Evolutionary conservation across 345 rosid genomes (phyloP), one percentile per base, ranked within the genome.

Genomic region (Citrus inodora): DNA sequence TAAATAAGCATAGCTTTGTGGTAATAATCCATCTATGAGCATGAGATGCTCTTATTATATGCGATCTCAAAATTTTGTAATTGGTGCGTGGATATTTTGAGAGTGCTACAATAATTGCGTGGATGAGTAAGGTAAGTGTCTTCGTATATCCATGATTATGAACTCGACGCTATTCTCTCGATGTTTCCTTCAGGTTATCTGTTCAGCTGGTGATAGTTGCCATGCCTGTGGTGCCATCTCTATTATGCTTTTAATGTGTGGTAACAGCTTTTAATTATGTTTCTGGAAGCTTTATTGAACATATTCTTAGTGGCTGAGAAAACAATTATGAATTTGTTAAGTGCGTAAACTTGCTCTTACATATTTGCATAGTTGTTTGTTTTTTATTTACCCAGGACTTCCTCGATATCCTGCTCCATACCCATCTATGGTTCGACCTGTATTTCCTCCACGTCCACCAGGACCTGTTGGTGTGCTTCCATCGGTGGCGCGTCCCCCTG

Each of bases 141-240:
- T 85, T 84, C 69, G 51, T 83, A 83, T 82, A 81, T 78, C 83
- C 76, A 79, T 82, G 85, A 83, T 89, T 91, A 85, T 86, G 87
- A 87, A 83, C 74, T 86, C 84, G 83, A 86, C 82, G 86, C 85
- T 82, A 80, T 89, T 87, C 80, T 90, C 88, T 92, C 85, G 65
- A 87, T 88, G 87, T 91, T 84, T 88, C 89, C 94, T 86, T 89
- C 98, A 95, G 97, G 99, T 87, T 89, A 82, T 90, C 89, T 91
- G 80, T 91, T 90, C 94, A 86, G 94, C 95, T 87, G 89, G 94
- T 93, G 96, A 87, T 93, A 86, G 87, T 92, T 92, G 90, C 87
- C 88, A 88, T 90, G 87, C 94, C 84, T 91, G 70, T 93, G 95
- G 90, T 91, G 89, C 89, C 93, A 87, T 91, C 93, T 87, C 90